Evolutionary conservation across 2,329 filamentous ascomycete genomes (phyloP), one percentile per base, ranked within the genome.

Genomic region (Ophiocordyceps robertsii): DNA sequence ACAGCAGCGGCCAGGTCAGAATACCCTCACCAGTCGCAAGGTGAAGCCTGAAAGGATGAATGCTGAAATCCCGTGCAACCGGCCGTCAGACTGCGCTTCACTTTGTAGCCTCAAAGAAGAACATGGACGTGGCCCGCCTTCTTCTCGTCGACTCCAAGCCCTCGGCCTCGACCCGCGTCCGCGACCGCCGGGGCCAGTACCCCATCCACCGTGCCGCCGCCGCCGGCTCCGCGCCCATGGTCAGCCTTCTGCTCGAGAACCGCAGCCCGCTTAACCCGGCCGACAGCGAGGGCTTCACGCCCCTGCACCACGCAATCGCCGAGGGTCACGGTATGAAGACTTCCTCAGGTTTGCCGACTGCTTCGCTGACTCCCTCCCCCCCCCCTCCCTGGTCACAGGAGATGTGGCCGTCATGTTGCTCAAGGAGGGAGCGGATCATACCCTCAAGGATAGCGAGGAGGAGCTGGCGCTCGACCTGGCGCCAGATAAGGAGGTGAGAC

Each of bases 121-220:
- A 94, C 57, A 68, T 95, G 37, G 85, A 93, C 49, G 72, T 84
- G 7, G 87, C 87, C 24, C 81, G 80, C 39, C 78, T 77, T 44
- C 74, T 98, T n/a, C 65, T 98, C 33, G 70, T 74, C 16, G 72
- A 27, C 24, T 27, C 79, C 52, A 82, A 84, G 44, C 70, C 72
- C 0, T 65, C 73, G 1, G 90, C 87, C 12, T 87, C 82, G 5
- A 77, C 88, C 1, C 72, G 90, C 24, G 72, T 89, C 3, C 85
- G 85, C 49, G 92, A 98, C 58, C 84, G 77, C 55, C 76, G 88
- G 29, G 85, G 86, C n/a, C 90, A 95, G 58, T 78, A 95, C 44
- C 75, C 93, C 7, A 73, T 98, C 24, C 93, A 98, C 62, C 79
- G 92, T 16, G 92, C 92, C 3, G 90, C 92, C 0, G 90, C 92